Evolutionary conservation across 2,329 filamentous ascomycete species (phyloP).

Genomic region (Aspergillus ochraceus): DNA sequence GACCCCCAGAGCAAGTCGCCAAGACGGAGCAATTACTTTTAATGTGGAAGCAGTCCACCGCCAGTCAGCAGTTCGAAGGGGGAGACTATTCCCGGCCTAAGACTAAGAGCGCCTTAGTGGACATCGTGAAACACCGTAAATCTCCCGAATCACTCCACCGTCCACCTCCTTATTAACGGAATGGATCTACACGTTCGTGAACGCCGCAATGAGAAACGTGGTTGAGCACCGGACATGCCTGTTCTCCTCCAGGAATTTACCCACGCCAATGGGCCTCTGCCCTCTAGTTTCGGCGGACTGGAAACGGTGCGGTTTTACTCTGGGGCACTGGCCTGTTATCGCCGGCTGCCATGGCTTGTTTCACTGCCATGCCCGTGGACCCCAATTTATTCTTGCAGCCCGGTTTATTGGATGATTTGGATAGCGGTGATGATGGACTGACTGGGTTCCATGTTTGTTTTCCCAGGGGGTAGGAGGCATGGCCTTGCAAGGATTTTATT

Average conservation of each 20-base stretch:
- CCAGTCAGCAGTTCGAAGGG: not conserved
- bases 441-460: not conserved
- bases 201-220: not conserved
- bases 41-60: not conserved
- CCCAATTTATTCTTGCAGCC: not conserved
- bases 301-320: constrained; percentile 1
- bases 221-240: not conserved
- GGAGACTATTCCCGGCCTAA: constrained; percentile 1
- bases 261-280: not conserved
- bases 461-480: not conserved
- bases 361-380: not conserved
- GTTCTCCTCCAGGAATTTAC: not conserved
- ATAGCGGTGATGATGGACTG: not conserved
- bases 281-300: not conserved
- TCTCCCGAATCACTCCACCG: not conserved
- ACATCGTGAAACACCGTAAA: constrained; percentile 6
- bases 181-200: not conserved
- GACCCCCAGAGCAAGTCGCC: not conserved
- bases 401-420: not conserved
- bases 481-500: not conserved
- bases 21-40: constrained; percentile 8
- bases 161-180: not conserved
- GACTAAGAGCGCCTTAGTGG: not conserved
- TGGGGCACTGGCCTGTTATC: constrained; percentile 1
- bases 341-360: constrained; percentile 1